These are phyloP conservation scores for Triticum timopheevii DNA, from an alignment of 176 grass and related monocot species.

Conservation along the genomic window DNA sequence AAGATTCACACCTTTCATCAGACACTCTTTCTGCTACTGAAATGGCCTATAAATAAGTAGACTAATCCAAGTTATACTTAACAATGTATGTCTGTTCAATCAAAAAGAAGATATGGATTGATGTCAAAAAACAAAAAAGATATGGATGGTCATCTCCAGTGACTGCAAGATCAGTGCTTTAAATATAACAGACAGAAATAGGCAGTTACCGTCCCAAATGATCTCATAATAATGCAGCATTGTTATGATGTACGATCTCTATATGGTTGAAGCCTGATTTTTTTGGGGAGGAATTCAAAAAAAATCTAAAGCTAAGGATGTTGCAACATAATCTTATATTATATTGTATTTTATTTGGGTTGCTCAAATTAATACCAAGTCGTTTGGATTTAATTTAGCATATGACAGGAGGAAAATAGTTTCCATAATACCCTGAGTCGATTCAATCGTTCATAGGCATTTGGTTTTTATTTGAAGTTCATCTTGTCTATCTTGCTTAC, in stretches of 20 bases:
- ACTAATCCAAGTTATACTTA: slow-evolving; percentile 28
- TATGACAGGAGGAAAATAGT: too few species aligned
- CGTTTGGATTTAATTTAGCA: too few species aligned
- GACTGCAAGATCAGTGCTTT: neutral
- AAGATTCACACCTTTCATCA: slow-evolving; percentile 91
- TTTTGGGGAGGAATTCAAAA: too few species aligned
- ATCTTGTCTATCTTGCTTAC: too few species aligned
- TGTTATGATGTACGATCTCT: neutral
- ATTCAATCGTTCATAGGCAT: too few species aligned
- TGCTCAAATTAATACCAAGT: too few species aligned
- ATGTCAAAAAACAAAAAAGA: neutral
- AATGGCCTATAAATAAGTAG: slow-evolving; percentile 63
- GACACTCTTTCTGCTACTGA: slow-evolving; percentile 98
- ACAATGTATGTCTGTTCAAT: slow-evolving; percentile 14
- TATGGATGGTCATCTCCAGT: neutral
- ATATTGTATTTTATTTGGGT: too few species aligned
- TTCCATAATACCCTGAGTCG: too few species aligned
- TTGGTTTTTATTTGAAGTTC: too few species aligned
- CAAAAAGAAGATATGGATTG: slow-evolving; percentile 24
- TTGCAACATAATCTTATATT: too few species aligned
- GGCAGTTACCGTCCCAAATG: neutral
- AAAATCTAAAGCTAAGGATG: too few species aligned
- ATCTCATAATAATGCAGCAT: slow-evolving; percentile 23
- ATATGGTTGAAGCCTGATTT: neutral
- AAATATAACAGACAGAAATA: slow-evolving; percentile 10